phyloP scores from a whole-genome alignment of 331 rosid genomes.

The Phaseolus coccineus region DNA sequence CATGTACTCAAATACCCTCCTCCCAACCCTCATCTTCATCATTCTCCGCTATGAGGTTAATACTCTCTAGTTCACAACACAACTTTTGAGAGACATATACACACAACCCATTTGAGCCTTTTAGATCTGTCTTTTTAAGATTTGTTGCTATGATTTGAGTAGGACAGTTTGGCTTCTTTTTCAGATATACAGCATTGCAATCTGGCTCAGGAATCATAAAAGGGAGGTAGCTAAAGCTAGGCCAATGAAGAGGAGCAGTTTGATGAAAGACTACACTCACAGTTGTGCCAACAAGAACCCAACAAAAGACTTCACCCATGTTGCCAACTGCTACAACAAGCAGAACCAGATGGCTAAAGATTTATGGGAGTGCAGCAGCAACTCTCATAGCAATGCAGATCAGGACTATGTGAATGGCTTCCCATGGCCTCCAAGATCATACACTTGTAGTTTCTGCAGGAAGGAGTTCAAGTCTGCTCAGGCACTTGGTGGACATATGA shows the following conservation, averaged over 20 bases:
- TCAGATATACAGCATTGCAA: slow-evolving; percentile 37
- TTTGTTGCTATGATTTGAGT: slow-evolving; percentile 44
- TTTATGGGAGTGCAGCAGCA: slow-evolving; percentile 18
- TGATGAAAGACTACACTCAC: slow-evolving; percentile 50
- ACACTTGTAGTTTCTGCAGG: slow-evolving; percentile 84
- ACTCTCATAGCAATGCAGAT: neutral
- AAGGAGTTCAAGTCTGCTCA: slow-evolving; percentile 96
- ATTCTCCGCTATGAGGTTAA: slow-evolving; percentile 33
- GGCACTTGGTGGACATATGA: slow-evolving; percentile 98
- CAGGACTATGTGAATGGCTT: slow-evolving; percentile 60
- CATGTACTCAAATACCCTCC: slow-evolving; percentile 40
- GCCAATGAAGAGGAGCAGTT: slow-evolving; percentile 56
- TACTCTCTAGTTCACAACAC: slow-evolving; percentile 19
- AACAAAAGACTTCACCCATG: slow-evolving; percentile 40
- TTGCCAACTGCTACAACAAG: slow-evolving; percentile 14
- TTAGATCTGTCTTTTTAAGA: slow-evolving; percentile 32
- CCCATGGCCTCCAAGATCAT: slow-evolving; percentile 89
- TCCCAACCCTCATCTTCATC: slow-evolving; percentile 20
- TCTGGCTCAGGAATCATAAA: slow-evolving; percentile 38
- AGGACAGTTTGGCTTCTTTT: slow-evolving; percentile 48
- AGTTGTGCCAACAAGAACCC: slow-evolving; percentile 33
- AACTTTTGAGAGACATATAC: slow-evolving; percentile 37
- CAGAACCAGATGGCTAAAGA: slow-evolving; percentile 40
- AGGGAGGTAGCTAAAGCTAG: neutral
- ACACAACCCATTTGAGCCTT: neutral